phyloP scores from a whole-genome alignment of 768 basidiomycete genomes.

The Heimioporus sp. region DNA sequence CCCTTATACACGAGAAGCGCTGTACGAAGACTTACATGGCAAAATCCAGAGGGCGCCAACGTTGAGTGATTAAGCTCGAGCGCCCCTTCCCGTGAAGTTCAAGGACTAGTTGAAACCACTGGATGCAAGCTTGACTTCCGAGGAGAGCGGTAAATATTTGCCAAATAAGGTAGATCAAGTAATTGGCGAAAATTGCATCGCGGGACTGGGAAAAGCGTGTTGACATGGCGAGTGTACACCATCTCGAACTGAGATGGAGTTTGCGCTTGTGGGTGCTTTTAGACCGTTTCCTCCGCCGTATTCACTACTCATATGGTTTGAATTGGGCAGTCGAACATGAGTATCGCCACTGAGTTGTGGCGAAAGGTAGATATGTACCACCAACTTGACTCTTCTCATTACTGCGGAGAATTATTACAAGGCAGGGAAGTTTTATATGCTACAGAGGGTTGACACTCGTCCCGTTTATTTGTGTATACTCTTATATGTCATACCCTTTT shows the following conservation, averaged over 20 bases:
- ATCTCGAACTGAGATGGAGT: conserved; percentile 22
- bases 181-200: not conserved
- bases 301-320: not conserved
- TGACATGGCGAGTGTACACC: conserved; percentile 15
- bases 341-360: conserved; percentile 21
- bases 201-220: no score
- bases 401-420: conserved; percentile 1
- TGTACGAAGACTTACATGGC: conserved; percentile 2
- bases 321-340: conserved; percentile 13
- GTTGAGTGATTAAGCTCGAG: not conserved
- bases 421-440: conserved; percentile 21
- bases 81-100: not conserved
- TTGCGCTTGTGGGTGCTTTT: conserved; percentile 22
- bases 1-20: not conserved
- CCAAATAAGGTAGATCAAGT: conserved; percentile 23
- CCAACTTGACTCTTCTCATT: conserved; percentile 20
- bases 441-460: conserved; percentile 23
- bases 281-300: not conserved
- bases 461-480: no score
- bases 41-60: not conserved
- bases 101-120: no score
- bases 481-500: not conserved
- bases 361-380: conserved; percentile 25
- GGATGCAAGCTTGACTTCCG: not conserved
- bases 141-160: not conserved